Evolutionary conservation across 495 filamentous ascomycete species (phyloP).

Genomic region (Achaetomiella virescens): DNA sequence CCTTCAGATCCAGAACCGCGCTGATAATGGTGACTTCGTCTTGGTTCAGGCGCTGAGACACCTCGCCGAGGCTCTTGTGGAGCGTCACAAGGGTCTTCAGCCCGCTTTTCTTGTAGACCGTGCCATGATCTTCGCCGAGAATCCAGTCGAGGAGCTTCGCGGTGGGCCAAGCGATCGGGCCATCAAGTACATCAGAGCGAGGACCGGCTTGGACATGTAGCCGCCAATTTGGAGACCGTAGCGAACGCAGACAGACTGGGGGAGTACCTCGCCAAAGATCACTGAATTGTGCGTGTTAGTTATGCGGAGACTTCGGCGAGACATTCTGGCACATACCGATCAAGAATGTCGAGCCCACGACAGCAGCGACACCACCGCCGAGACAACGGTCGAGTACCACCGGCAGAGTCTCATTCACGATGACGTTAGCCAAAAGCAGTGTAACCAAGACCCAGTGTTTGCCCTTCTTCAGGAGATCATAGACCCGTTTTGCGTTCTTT

Average conservation of each 20-base stretch:
- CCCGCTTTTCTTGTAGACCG: conserved; percentile 92
- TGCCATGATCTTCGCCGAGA: conserved; percentile 87
- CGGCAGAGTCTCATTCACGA: conserved; percentile 95
- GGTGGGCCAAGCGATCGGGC: conserved; percentile 82
- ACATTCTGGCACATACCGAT: conserved; percentile 60
- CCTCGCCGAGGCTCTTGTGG: conserved; percentile 82
- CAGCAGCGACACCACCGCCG: conserved; percentile 91
- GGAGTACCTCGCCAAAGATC: conserved; percentile 94
- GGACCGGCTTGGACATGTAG: conserved; percentile 84
- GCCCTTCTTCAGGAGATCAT: conserved; percentile 72
- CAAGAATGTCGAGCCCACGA: conserved; percentile 82
- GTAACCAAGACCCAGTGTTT: conserved; percentile 99
- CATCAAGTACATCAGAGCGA: conserved; percentile 86
- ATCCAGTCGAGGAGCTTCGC: conserved; percentile 84
- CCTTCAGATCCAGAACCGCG: conserved; percentile 91
- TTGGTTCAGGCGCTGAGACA: conserved; percentile 83
- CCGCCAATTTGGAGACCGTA: conserved; percentile 96
- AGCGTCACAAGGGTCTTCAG: conserved; percentile 75
- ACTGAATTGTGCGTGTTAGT: conserved; percentile 45
- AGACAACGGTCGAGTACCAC: conserved; percentile 91
- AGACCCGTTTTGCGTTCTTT: conserved; percentile 74
- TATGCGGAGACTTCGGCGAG: not conserved
- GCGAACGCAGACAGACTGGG: conserved; percentile 92
- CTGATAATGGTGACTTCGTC: conserved; percentile 99
- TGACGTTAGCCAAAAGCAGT: conserved; percentile 88